Evolutionary conservation across 192 early-diverging fungal genomes (phyloP), one percentile per base, ranked within the genome.

Genomic region (Cladochytrium replicatum): DNA sequence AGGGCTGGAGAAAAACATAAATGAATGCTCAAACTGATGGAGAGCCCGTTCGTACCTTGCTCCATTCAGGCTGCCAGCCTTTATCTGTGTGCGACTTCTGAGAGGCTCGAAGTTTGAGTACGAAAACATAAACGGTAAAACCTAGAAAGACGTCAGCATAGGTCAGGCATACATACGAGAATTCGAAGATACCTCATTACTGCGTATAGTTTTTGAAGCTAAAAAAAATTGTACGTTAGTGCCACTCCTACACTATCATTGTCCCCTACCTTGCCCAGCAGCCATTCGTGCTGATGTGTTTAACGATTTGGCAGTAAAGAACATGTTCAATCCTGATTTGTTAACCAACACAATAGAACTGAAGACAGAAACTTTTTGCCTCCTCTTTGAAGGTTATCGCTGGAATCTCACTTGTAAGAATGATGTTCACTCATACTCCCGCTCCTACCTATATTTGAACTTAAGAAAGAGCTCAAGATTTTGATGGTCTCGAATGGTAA

Each of bases 291-390:
- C 64, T 27, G 80, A 69, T 57, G 82, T 78, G 69, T 93, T 82
- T 23, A 91, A 63, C 5, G 85, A 83, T 49, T 89, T 86, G 37
- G 86, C 72, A 43, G 77, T 86, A 67, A 89, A 89, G 4, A 63
- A 52, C 30, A 95, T 72, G 27, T 78, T 70, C 27, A 90, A 54
- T 1, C 89, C 88, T 2, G 92, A 87, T 57, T 91, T 88, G 67
- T 98, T 98, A 41, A 98, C 60, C 58, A 98, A 78, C 1, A 93
- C 78, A 54, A 95, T 94, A 4, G 94, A 92, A 43, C 82, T 78
- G 71, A 83, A 94, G 15, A 98, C 75, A 58, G 81, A 87, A 52
- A 93, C 84, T 32, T 84, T 89, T 19, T 81, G 25, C 83, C 90
- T 44, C 77, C 83, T 45, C 68, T 72, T 43, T 82, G 77, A 21